Evolutionary conservation across 495 filamentous ascomycete genomes (phyloP), one percentile per base, ranked within the genome.

Genomic region (Astrothelium subdiscretum): DNA sequence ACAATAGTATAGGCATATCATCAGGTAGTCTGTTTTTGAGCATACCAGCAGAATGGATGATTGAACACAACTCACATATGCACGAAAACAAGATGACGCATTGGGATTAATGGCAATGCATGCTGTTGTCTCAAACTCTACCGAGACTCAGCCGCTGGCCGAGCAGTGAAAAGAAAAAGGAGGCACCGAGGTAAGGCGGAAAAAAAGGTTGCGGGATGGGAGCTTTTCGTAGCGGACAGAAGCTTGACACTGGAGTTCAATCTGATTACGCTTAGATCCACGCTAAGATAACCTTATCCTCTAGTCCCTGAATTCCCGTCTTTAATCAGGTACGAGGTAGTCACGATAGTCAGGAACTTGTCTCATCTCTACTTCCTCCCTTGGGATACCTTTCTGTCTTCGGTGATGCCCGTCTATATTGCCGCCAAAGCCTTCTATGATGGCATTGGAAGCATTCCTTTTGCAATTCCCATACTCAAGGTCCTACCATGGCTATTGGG

Each of bases 361-460:
- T 10, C 8, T 54, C 1, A 29, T 0, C 48, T 29, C 2, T 29
- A 27, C n/a, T 54, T 1, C 2, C 20, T 29, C 42, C 42, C 18
- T 18, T 22, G 43, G 5, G 2, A 18, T 48, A 22, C 10, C 20
- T 10, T 15, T 29, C n/a, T 26, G 1, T 1, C 2, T 29, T 20
- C 24, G 1, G 48, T 29, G 8, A 98, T 98, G 94, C 90, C 92
- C 61, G 78, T 97, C 61, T 86, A 84, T 29, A 79, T 95, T 60
- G 69, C 94, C 58, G 78, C 78, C 44, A 74, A 87, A 63, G 76
- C 79, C 20, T 65, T 87, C 62, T 72, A 72, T 63, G 80, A 89
- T 63, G 92, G 95, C 60, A 61, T 88, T 20, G 73, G 74, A 24
- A 80, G 82, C 65, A 77, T 95, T 48, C 92, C 91, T 24, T 82